These are phyloP conservation scores for Vanrija sp. DNA, from an alignment of 1,284 basidiomycete genomes.

Conservation along the genomic window DNA sequence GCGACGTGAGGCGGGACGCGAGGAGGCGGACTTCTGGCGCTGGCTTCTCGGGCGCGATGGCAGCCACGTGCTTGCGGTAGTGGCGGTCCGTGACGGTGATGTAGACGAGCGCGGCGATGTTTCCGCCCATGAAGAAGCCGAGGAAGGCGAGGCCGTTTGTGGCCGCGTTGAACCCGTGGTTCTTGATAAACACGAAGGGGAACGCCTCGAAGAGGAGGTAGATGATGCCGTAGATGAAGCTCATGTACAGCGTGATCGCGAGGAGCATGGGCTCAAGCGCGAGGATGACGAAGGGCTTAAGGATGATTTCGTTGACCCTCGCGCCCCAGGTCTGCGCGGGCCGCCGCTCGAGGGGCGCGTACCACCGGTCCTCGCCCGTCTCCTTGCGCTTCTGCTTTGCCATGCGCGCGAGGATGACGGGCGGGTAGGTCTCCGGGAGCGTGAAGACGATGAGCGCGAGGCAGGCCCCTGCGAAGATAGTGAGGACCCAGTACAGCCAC, in stretches of 20 bases:
- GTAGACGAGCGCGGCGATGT: slow-evolving; percentile 27
- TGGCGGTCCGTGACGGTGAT: slow-evolving; percentile 24
- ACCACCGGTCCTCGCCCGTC: slow-evolving; percentile 65
- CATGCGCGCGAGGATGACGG: slow-evolving; percentile 55
- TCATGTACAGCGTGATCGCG: slow-evolving; percentile 64
- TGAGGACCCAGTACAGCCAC: slow-evolving; percentile 66
- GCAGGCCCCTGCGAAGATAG: slow-evolving; percentile 56
- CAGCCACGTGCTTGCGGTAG: slow-evolving; percentile 28
- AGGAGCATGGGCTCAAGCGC: slow-evolving; percentile 72
- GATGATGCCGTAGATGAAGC: slow-evolving; percentile 46
- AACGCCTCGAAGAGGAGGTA: slow-evolving; percentile 47
- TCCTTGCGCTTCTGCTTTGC: slow-evolving; percentile 54
- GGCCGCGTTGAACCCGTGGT: slow-evolving; percentile 52
- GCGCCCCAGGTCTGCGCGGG: no score
- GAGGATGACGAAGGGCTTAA: slow-evolving; percentile 64
- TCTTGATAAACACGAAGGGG: slow-evolving; percentile 51
- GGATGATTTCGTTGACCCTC: slow-evolving; percentile 51
- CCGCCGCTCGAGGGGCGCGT: slow-evolving; percentile 47
- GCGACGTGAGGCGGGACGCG: no score
- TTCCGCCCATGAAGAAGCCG: slow-evolving; percentile 51
- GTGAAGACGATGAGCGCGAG: slow-evolving; percentile 57
- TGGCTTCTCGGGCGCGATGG: slow-evolving; percentile 21
- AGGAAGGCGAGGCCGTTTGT: slow-evolving; percentile 53
- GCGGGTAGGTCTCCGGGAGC: slow-evolving; percentile 68
- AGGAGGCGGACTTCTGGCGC: no score